Percentiles rank a stretch among this genome's conserved stretches.
Conservation (phyloP, 768 basidiomycete genomes). For the Boletus huronensis region DNA sequence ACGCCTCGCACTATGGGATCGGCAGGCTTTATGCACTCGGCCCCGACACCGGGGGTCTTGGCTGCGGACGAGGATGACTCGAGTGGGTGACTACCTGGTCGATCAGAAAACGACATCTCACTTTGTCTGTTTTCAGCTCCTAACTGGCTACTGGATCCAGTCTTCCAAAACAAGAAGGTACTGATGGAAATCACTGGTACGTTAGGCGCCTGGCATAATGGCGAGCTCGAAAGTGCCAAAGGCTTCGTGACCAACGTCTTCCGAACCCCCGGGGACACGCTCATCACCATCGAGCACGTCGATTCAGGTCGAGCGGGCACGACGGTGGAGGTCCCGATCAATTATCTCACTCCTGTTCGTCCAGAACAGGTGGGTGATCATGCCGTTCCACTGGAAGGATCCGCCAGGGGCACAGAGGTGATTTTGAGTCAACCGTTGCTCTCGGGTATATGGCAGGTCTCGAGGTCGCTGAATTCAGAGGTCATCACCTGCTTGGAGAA, state of each 20-base stretch:
- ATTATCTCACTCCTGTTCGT: slow-evolving; percentile 40
- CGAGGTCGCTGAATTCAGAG: slow-evolving; percentile 11
- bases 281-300: slow-evolving; percentile 29
- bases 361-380: slow-evolving; percentile 42
- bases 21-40: slow-evolving; percentile 21
- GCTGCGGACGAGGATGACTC: slow-evolving; percentile 28
- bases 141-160: slow-evolving; percentile 27
- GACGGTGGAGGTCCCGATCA: slow-evolving; percentile 37
- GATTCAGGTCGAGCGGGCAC: slow-evolving; percentile 33
- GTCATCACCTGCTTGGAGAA: slow-evolving; percentile 15
- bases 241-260: slow-evolving; percentile 30
- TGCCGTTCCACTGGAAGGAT: slow-evolving; percentile 49
- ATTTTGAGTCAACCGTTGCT: slow-evolving; percentile 41
- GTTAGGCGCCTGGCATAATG: slow-evolving; percentile 23
- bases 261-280: slow-evolving; percentile 25
- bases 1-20: slow-evolving; percentile 32
- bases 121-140: slow-evolving; percentile 21
- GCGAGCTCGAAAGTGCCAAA: slow-evolving; percentile 26
- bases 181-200: slow-evolving; percentile 30
- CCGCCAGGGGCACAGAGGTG: slow-evolving; percentile 41
- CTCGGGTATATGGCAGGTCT: slow-evolving; percentile 24
- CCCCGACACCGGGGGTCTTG: slow-evolving; percentile 31
- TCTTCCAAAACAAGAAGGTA: slow-evolving; percentile 28
- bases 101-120: slow-evolving; percentile 13
- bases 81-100: slow-evolving; percentile 17